Base-by-base conservation (phyloP, 2,329 filamentous ascomycete species). In the Davidsoniella australis region DNA sequence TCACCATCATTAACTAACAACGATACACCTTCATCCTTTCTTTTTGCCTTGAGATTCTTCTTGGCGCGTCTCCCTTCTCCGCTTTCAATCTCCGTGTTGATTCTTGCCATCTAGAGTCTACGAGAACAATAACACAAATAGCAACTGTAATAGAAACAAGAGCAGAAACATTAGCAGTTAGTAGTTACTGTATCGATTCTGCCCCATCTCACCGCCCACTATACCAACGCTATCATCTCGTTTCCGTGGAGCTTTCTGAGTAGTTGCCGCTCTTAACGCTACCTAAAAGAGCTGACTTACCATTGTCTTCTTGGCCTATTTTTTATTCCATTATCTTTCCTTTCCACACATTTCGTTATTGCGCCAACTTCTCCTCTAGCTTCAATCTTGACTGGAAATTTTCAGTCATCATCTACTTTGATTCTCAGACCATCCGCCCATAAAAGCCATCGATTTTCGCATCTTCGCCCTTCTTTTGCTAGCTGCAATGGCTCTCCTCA, bases 401-500 rank as follows among this genome's bases (percentile, higher is more conserved):
- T 12, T 12, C 12, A 33, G 29, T 12, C 29, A 33, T 9, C 29
- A 33, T 12, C 29, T 33, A 12, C 8, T 10, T 33, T 33, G 8
- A 33, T 10, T 33, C 48, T 39, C 53, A 29, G 5, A 37, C 48
- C 24, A 45, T 41, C 33, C 55, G 10, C 55, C 24, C 8, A 41
- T 16, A 29, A 29, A 47, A 7, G 33, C 12, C 29, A 33, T 33
- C 29, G 8, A 33, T 33, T 33, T 9, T 33, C 29, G 29, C 29
- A 33, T 33, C 29, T 10, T 33, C 29, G 29, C 3, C 12, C 12
- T 9, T 9, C 8, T 12, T 12, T 33, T 12, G 29, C 4, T 9
- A 33, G 29, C 29, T 46, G 56, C 42, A 52, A 71, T 71, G 68
- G 62, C 65, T 36, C 62, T 66, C 48, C 63, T 62, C 49, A 69